phyloP scores from a whole-genome alignment of 2,329 filamentous ascomycete genomes.

The Ophiostoma ulmi region DNA sequence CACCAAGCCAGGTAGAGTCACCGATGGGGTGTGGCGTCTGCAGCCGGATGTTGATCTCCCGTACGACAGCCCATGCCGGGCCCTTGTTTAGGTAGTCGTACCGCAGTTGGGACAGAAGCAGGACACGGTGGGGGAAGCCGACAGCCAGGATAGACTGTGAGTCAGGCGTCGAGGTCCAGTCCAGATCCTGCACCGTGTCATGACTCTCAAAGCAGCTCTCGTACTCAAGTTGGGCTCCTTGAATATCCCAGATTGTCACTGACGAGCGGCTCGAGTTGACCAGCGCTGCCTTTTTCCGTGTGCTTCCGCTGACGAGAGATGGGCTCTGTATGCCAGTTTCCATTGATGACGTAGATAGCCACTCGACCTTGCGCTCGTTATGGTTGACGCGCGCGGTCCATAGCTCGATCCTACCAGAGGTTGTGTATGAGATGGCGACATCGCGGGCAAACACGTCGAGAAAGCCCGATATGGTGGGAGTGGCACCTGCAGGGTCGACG shows the following conservation, averaged over 20 bases:
- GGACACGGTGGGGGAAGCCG: slow-evolving; percentile 81
- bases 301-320: slow-evolving; percentile 77
- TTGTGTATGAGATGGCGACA: slow-evolving; percentile 78
- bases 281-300: slow-evolving; percentile 78
- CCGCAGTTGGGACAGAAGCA: slow-evolving; percentile 78
- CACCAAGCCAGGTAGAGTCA: slow-evolving; percentile 84
- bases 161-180: slow-evolving; percentile 91
- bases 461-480: slow-evolving; percentile 66
- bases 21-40: slow-evolving; percentile 86
- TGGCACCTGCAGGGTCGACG: slow-evolving; percentile 77
- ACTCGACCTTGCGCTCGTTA: slow-evolving; percentile 60
- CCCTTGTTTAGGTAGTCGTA: slow-evolving; percentile 87
- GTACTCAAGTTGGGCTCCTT: slow-evolving; percentile 75
- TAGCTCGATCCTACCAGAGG: slow-evolving; percentile 67
- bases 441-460: slow-evolving; percentile 82
- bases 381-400: slow-evolving; percentile 75
- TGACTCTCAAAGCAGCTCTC: slow-evolving; percentile 67
- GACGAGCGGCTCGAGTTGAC: slow-evolving; percentile 68
- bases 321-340: slow-evolving; percentile 71
- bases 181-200: slow-evolving; percentile 76
- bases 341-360: slow-evolving; percentile 75
- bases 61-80: slow-evolving; percentile 81
- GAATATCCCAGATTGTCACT: slow-evolving; percentile 87
- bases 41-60: slow-evolving; percentile 74
- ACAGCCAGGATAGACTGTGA: slow-evolving; percentile 84